Evolutionary conservation across 2,329 filamentous ascomycete species (phyloP), one percentile per base, ranked within the genome.

Genomic region (Tothia fuscella): DNA sequence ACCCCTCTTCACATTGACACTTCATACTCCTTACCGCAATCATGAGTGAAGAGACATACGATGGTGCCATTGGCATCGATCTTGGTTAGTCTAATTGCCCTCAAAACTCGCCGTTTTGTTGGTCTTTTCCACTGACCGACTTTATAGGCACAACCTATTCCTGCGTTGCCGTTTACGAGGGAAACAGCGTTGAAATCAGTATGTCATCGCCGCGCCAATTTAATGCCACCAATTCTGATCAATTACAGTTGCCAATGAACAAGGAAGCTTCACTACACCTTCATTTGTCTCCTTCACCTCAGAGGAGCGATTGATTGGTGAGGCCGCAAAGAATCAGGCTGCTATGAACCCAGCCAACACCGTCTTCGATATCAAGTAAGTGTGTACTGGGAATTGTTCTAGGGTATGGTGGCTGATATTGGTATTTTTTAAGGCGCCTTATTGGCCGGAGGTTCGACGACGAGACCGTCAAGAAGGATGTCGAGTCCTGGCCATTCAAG

Each of bases 61-160:
- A 98, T 67, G 91, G 91, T 83, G 91, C 91, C 79, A 86, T 96
- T 74, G 91, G 91, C 80, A 98, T 98, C 74, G 91, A 98, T 81
- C 78, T 98, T 73, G 91, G 89, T 93, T 74, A 60, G 80, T 71
- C 28, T 26, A 33, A 37, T 38, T 29, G 9, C 13, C 31, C 16
- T 34, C 19, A 41, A 34, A 21, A n/a, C 21, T 16, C 21, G n/a
- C 31, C 32, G 5, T 14, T 12, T 43, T 20, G 17, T 20, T 37
- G 38, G n/a, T 10, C 16, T 29, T 20, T 19, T 30, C 16, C 12
- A 58, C 56, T 52, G 48, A 53, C 52, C 55, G 50, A n/a, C n/a
- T 50, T 46, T 49, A 29, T 51, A 95, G 89, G 91, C 70, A 98
- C 91, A 58, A 98, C 91, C 69, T 98, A 98, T 80, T 96, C 91